phyloP scores from a whole-genome alignment of 2,329 filamentous ascomycete species.

The Corinectria fuckeliana region DNA sequence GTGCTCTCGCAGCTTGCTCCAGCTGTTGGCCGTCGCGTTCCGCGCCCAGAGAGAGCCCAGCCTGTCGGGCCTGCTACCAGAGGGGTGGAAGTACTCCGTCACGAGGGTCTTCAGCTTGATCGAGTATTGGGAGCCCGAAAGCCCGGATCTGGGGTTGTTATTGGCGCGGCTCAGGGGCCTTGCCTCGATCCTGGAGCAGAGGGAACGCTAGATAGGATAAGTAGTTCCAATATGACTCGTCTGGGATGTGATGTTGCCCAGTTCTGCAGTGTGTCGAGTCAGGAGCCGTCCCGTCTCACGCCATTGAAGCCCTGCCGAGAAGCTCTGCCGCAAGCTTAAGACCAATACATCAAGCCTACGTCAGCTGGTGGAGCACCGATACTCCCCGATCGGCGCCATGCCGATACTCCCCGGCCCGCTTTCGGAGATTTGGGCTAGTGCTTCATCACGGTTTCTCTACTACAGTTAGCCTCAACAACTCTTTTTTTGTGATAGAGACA shows the following conservation, averaged over 20 bases:
- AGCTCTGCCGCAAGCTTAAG: constrained; percentile 1
- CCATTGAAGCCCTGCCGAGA: too few species aligned
- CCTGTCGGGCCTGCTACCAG: constrained; percentile 13
- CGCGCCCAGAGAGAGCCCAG: constrained; percentile 12
- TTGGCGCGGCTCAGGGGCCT: constrained; percentile 16
- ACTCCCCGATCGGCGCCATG: constrained; percentile 15
- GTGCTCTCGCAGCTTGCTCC: constrained; percentile 28
- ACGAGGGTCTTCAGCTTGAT: constrained; percentile 16
- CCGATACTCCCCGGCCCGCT: constrained; percentile 23
- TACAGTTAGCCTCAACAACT: neutral
- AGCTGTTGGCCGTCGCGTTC: constrained; percentile 19
- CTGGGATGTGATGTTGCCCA: too few species aligned
- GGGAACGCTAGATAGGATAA: neutral
- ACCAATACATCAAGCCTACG: neutral
- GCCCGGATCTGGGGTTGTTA: constrained; percentile 16
- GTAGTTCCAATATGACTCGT: neutral
- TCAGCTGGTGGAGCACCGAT: constrained; percentile 9
- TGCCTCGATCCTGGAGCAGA: constrained; percentile 6
- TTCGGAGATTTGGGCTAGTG: neutral
- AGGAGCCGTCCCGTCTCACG: neutral
- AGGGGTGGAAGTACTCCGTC: constrained; percentile 17
- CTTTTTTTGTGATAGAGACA: too few species aligned
- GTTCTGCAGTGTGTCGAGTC: neutral
- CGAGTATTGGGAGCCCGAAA: constrained; percentile 24
- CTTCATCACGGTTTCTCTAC: neutral